A percentile compares a stretch with the other conserved stretches of the same genome.
phyloP scores from a whole-genome alignment of 768 basidiomycete species.

The Vararia minispora region DNA sequence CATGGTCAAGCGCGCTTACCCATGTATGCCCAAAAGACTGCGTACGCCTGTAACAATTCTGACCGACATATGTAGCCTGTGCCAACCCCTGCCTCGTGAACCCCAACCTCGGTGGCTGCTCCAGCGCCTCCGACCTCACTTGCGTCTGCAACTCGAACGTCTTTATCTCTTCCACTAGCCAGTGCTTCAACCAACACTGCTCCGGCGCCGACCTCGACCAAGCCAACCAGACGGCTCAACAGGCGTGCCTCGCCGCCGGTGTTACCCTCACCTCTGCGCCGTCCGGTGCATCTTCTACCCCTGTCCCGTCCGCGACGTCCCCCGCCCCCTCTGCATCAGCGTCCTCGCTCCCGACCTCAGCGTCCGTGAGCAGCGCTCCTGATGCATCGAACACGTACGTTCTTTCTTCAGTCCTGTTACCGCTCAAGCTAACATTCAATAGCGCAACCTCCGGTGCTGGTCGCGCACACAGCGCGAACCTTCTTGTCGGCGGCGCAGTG shows the following conservation, averaged over 20 bases:
- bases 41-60: constrained; percentile 6
- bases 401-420: not conserved
- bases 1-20: constrained; percentile 9
- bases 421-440: not conserved
- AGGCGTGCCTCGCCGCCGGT: constrained; percentile 35
- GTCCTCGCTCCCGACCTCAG: not conserved
- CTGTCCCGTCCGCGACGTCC: not conserved
- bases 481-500: constrained; percentile 8
- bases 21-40: constrained; percentile 10
- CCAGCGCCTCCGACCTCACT: constrained; percentile 31
- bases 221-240: constrained; percentile 31
- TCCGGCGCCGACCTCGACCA: constrained; percentile 29
- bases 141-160: constrained; percentile 45
- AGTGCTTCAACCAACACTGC: constrained; percentile 41
- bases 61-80: constrained; percentile 31
- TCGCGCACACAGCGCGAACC: constrained; percentile 2
- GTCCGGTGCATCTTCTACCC: not conserved
- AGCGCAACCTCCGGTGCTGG: constrained; percentile 1
- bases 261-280: constrained; percentile 7
- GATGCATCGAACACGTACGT: not conserved
- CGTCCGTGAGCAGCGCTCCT: not conserved
- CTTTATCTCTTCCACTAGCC: constrained; percentile 35
- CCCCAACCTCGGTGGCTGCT: constrained; percentile 36
- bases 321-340: not conserved
- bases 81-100: constrained; percentile 34